Conservation (phyloP, 192 early-diverging fungal species). For the Coemansia sp. region DNA sequence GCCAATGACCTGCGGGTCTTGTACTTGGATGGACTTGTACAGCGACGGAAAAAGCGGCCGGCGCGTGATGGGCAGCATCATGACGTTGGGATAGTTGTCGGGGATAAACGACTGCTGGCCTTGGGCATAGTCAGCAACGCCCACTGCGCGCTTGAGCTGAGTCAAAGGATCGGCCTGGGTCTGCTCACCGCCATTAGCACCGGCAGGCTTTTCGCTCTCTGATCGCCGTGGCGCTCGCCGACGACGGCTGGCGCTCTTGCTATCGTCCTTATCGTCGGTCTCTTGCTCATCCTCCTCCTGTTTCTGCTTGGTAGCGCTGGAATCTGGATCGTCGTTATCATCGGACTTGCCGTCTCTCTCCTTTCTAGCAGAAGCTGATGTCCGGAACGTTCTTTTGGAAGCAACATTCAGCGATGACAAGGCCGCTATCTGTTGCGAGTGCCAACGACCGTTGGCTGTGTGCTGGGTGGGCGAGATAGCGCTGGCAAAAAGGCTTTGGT, state of each 20-base stretch:
- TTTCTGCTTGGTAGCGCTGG: conserved; percentile 4
- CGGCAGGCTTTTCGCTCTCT: conserved; percentile 22
- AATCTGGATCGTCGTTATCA: conserved; percentile 20
- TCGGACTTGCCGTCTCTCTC: conserved; percentile 28
- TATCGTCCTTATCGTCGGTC: conserved; percentile 5
- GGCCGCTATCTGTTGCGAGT: background rate
- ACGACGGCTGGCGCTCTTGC: conserved; percentile 20
- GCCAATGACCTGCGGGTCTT: conserved; percentile 88
- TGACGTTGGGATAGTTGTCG: conserved; percentile 89
- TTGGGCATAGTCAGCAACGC: conserved; percentile 66
- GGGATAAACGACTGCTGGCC: conserved; percentile 82
- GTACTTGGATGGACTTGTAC: conserved; percentile 97
- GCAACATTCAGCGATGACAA: background rate
- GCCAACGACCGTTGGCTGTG: background rate
- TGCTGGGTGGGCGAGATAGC: background rate
- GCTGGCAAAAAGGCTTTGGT: background rate
- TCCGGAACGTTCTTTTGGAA: conserved; percentile 31
- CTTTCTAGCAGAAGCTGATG: conserved; percentile 20
- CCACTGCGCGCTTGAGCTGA: conserved; percentile 56
- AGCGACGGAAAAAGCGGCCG: conserved; percentile 96
- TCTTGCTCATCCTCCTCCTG: conserved; percentile 12
- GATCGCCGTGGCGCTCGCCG: conserved; percentile 41
- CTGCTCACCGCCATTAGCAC: conserved; percentile 15
- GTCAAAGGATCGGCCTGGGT: conserved; percentile 31
- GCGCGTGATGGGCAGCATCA: conserved; percentile 91